Percentiles rank a stretch among this genome's conserved stretches.
These are phyloP conservation scores for Acanthamoeba triangularis DNA, from an alignment of 208 protist species.

Conservation along the genomic window DNA sequence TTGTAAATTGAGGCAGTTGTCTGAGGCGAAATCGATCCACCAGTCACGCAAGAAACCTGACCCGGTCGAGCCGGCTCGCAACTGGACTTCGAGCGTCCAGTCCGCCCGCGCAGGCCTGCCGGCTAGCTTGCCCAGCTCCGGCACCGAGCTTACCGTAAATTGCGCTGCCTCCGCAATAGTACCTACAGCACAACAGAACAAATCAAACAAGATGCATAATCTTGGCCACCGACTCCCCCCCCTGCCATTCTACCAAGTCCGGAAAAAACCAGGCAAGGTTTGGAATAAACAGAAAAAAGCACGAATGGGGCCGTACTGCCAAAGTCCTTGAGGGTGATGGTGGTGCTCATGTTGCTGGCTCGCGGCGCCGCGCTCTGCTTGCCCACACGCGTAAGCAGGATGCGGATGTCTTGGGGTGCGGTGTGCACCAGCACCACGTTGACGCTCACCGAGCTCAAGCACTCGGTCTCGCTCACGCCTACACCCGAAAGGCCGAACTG, in stretches of 20 bases:
- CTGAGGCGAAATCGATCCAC: background rate
- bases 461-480: background rate
- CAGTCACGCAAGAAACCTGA: background rate
- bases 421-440: background rate
- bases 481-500: background rate
- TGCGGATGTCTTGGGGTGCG: background rate
- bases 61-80: background rate
- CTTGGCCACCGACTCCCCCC: too few relatives aligned
- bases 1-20: constrained; percentile 6
- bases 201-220: too few relatives aligned
- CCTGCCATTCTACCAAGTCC: too few relatives aligned
- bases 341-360: constrained; percentile 14
- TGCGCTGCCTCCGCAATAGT: background rate
- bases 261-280: too few relatives aligned
- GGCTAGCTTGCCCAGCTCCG: background rate
- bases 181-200: too few relatives aligned
- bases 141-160: background rate
- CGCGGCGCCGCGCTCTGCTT: background rate
- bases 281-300: too few relatives aligned
- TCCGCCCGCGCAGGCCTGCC: constrained; percentile 15
- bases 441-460: background rate
- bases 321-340: background rate
- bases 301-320: too few relatives aligned
- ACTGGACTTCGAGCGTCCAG: background rate
- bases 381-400: background rate